Percentiles rank a stretch among this genome's conserved stretches.
Evolutionary conservation across 2,329 filamentous ascomycete species (phyloP).

Genomic region (Penicillium sp.): DNA sequence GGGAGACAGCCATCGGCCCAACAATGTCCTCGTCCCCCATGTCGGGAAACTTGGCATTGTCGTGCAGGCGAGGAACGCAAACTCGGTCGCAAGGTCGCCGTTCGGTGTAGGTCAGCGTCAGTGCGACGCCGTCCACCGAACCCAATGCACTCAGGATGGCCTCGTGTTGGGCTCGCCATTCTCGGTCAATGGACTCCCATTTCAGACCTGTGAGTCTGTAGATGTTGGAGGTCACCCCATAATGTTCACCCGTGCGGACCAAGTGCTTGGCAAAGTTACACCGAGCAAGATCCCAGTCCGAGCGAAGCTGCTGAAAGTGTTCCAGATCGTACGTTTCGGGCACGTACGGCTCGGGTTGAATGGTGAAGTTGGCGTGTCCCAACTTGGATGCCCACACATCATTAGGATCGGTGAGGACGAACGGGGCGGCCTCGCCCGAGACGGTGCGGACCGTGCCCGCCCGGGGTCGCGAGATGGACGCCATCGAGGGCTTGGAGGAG

Average conservation of each 20-base stretch:
- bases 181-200: constrained; percentile 71
- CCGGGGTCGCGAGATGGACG: constrained; percentile 60
- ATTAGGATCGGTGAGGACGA: constrained; percentile 58
- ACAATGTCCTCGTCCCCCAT: constrained; percentile 89
- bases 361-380: constrained; percentile 90
- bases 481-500: constrained; percentile 68
- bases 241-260: constrained; percentile 81
- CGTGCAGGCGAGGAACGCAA: constrained; percentile 39
- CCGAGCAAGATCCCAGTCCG: constrained; percentile 76
- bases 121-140: constrained; percentile 29
- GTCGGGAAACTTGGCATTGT: constrained; percentile 75
- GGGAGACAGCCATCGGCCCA: constrained; percentile 68
- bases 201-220: constrained; percentile 82
- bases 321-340: constrained; percentile 58
- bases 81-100: constrained; percentile 46
- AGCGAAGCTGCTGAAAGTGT: constrained; percentile 59
- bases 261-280: constrained; percentile 86
- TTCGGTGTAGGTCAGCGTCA: constrained; percentile 35
- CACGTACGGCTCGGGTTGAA: constrained; percentile 72
- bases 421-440: constrained; percentile 49
- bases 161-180: constrained; percentile 68
- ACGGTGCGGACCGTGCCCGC: constrained; percentile 38
- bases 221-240: constrained; percentile 81
- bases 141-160: constrained; percentile 51
- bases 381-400: constrained; percentile 81